These are phyloP conservation scores for Mycena vulgaris DNA, from an alignment of 768 basidiomycete genomes.

Conservation along the genomic window DNA sequence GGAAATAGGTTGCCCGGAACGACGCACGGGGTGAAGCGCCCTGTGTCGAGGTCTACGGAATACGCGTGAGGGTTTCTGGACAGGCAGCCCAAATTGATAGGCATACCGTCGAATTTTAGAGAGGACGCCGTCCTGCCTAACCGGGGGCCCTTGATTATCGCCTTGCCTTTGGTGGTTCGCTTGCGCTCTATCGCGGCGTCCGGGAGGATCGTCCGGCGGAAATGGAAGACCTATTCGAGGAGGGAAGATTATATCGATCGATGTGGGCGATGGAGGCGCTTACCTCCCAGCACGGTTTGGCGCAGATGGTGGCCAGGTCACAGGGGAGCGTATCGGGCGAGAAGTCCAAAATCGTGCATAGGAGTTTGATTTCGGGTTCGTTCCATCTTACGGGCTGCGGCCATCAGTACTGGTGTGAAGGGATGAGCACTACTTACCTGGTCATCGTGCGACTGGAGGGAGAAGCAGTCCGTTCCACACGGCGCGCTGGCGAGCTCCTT, in stretches of 20 bases:
- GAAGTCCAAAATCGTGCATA: constrained; percentile 58
- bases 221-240: constrained; percentile 17
- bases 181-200: not conserved
- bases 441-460: constrained; percentile 30
- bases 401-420: not conserved
- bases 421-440: not conserved
- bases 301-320: constrained; percentile 67
- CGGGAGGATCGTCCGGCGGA: constrained; percentile 20
- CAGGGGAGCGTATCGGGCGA: constrained; percentile 66
- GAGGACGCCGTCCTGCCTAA: not conserved
- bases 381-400: constrained; percentile 54
- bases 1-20: not conserved
- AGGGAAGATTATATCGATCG: not conserved
- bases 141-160: constrained; percentile 1
- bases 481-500: constrained; percentile 36
- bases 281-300: constrained; percentile 76
- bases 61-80: not conserved
- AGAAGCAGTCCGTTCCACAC: constrained; percentile 55
- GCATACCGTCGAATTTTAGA: constrained; percentile 18
- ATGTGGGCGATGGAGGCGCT: not conserved
- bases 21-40: constrained; percentile 46
- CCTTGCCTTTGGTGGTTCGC: constrained; percentile 1
- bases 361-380: constrained; percentile 52
- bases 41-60: constrained; percentile 24
- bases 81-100: not conserved